A percentile compares a stretch with the other conserved stretches of the same genome.
Conservation (phyloP, 306 rosid genomes). For the Comarum palustre region DNA sequence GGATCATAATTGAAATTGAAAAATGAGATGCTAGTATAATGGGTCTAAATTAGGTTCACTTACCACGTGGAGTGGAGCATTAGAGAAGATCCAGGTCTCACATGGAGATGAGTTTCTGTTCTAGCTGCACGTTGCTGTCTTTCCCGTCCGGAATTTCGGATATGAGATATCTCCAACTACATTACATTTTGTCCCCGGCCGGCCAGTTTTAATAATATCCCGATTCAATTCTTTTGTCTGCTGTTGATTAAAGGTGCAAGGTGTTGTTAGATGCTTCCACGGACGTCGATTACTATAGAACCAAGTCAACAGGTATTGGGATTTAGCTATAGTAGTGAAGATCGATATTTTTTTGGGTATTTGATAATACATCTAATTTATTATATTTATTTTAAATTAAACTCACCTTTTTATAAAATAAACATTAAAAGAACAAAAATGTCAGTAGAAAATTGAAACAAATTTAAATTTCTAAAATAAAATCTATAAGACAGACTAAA, state of each 20-base stretch:
- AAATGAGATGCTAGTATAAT: background rate
- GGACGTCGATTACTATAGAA: background rate
- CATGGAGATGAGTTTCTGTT: conserved; percentile 13
- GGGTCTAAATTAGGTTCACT: background rate
- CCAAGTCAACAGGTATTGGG: background rate
- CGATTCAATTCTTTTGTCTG: background rate
- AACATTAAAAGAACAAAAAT: too few relatives aligned
- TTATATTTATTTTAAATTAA: too few relatives aligned
- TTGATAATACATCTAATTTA: too few relatives aligned
- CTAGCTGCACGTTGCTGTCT: background rate
- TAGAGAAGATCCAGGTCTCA: background rate
- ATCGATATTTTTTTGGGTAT: too few relatives aligned
- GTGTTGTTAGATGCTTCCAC: background rate
- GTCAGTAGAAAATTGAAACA: too few relatives aligned
- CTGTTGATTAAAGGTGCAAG: background rate
- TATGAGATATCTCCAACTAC: background rate
- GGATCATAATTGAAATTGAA: background rate
- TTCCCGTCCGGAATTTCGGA: background rate
- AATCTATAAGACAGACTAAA: too few relatives aligned
- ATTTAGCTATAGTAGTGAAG: too few relatives aligned
- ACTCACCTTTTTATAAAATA: too few relatives aligned
- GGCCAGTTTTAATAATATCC: background rate
- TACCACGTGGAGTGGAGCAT: background rate
- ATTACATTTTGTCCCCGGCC: background rate
- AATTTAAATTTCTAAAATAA: too few relatives aligned